Base-by-base conservation (phyloP, 2,329 filamentous ascomycete species). In the Rutstroemia sp. region DNA sequence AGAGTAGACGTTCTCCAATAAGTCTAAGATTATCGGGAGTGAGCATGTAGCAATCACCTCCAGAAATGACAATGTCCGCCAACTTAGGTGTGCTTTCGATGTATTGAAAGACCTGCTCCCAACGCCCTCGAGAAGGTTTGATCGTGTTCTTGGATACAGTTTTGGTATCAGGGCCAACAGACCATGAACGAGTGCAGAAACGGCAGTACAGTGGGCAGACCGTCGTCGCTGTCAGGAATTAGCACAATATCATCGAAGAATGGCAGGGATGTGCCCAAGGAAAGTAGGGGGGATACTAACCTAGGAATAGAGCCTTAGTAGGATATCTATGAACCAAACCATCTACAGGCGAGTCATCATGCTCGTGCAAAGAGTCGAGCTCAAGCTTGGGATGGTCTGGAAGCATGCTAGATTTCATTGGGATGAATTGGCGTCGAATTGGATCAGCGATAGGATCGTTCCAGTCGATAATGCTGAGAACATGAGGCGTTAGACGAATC, bases 291-390 rank as follows among this genome's bases (percentile, higher is more conserved):
- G 14, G 44, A 12, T 16, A 59, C 75, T 67, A 69, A 83, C 81
- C 76, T 30, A 86, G 70, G 54, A 86, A 83, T 5, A 86, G 68
- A 2, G 78, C 82, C 67, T 82, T 84, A 58, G 84, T 81, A 0
- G 77, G 77, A 65, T 87, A 86, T n/a, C 82, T 75, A 65, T 85
- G 82, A 2, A 86, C 80, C 2, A 86, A 67, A 0, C 80, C 81
- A 16, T 73, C 70, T 2, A 83, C 79, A 0, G 79, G 78, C 6
- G 76, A 79, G 61, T 85, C 80, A 3, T 70, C 69, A 27, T 72
- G 71, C 70, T 86, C 82, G 46, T 80, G 72, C n/a, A 86, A 69
- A 0, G 82, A 82, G 65, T 86, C 83, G 3, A 83, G 64, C 0
- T 70, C 71, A n/a, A 80, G 63, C 52, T 74, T 73, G 0, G 78